These are phyloP conservation scores for Ceratobasidium sp. DNA, from an alignment of 1,284 basidiomycete species.

Conservation along the genomic window DNA sequence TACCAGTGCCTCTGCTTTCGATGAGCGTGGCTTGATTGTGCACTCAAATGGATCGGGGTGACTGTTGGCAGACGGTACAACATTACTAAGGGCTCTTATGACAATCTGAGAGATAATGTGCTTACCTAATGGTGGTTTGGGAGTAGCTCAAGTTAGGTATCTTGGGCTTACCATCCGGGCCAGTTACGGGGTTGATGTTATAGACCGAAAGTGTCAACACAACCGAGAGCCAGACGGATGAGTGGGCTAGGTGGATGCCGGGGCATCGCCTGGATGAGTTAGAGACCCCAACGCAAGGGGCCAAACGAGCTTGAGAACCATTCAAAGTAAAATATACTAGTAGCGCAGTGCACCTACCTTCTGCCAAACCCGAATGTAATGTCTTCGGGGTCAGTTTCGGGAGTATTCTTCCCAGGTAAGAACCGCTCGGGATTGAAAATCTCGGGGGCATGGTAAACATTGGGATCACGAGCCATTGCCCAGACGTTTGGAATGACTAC, in stretches of 20 bases:
- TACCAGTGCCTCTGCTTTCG: not conserved
- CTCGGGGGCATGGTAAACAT: constrained; percentile 15
- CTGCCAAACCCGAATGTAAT: constrained; percentile 34
- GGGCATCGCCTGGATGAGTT: not conserved
- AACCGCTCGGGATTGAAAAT: constrained; percentile 20
- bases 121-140: constrained; percentile 12
- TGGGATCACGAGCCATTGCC: constrained; percentile 7
- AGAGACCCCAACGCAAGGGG: too few species aligned
- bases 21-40: constrained; percentile 14
- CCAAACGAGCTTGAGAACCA: too few species aligned
- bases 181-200: not conserved
- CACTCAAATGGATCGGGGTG: constrained; percentile 8
- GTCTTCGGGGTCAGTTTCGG: constrained; percentile 7
- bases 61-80: not conserved
- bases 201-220: constrained; percentile 8
- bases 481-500: constrained; percentile 26
- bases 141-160: constrained; percentile 19
- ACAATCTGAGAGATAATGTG: not conserved
- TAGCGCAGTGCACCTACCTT: not conserved
- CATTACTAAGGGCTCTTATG: not conserved
- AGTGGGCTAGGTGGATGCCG: constrained; percentile 17
- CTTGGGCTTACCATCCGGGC: not conserved
- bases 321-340: too few species aligned
- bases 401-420: not conserved
- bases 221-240: constrained; percentile 20